Evolutionary conservation across 805 yeast species (phyloP), one percentile per base, ranked within the genome.

Genomic region (Candida endomychidarum): DNA sequence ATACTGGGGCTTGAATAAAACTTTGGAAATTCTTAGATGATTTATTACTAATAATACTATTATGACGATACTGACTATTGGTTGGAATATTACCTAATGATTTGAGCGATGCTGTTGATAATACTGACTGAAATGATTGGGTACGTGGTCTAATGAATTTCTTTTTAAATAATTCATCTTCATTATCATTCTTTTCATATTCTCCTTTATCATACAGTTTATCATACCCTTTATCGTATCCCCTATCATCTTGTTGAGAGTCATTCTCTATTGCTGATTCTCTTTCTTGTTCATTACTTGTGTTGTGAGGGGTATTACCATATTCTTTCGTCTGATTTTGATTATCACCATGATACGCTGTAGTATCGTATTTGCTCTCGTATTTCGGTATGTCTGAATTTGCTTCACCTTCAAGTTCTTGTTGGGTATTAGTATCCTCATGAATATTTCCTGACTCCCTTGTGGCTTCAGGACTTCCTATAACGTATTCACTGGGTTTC

Each of bases 1-100:
- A 52, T 4, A 67, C 74, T 1, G 75, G 75, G 1, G 74, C 75
- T 51, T 70, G 75, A 39, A 70, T 70, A 42, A 65, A 68, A 16
- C 69, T 61, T 53, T 70, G 75, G 53, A 67, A 66, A 51, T 70
- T 64, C 48, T 64, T 53, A 29, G 56, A 42, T 60, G 57, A 42
- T 21, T 56, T 29, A 47, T 64, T 38, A 58, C 63, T 36, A 9
- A 43, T 33, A 9, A 40, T 41, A 31, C 50, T 47, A 24, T 24
- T 33, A 37, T 24, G 45, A 43, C 34, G 55, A 29, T 37, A 26
- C 8, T 20, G 34, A 25, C 25, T 38, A 21, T 18, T 31, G 14
- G 36, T 32, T 3, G 38, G 38, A 16, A 34, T 23, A 20, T 19
- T 38, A 39, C 61, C 63, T 27, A 69, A 49, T 24, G 68, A 60